Percentiles rank a stretch among this genome's conserved stretches.
Evolutionary conservation across 306 rosid genomes (phyloP).

Genomic region (Fragaria ananassa): DNA sequence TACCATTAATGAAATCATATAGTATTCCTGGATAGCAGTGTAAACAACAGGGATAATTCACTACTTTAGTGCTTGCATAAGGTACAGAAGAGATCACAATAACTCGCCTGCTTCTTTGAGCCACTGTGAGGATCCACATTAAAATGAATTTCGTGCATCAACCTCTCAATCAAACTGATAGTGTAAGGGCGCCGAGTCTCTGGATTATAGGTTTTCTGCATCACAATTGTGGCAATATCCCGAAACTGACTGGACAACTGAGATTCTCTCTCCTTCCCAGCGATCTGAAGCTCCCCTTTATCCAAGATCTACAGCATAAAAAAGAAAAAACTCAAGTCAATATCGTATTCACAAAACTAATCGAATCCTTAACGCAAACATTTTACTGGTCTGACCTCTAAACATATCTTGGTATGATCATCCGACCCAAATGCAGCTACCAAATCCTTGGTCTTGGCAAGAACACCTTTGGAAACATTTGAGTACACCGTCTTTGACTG

Average conservation of each 20-base stretch:
- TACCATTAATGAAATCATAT: not conserved
- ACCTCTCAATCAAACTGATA: constrained; percentile 88
- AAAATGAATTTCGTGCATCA: constrained; percentile 84
- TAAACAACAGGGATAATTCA: not conserved
- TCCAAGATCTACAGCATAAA: constrained; percentile 53
- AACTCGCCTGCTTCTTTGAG: constrained; percentile 83
- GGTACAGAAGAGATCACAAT: not conserved
- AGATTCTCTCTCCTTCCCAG: constrained; percentile 97
- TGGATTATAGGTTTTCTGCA: constrained; percentile 90
- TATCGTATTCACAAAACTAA: not conserved
- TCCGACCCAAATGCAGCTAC: constrained; percentile 73
- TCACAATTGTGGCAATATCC: constrained; percentile 90
- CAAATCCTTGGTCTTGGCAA: constrained; percentile 85
- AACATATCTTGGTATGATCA: constrained; percentile 67
- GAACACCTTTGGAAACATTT: constrained; percentile 92
- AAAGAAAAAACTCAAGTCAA: not conserved
- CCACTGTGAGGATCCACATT: constrained; percentile 76
- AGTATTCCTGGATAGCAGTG: not conserved
- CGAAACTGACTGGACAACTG: constrained; percentile 80
- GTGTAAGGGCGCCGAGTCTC: constrained; percentile 96
- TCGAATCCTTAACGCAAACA: not conserved
- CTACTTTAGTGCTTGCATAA: not conserved
- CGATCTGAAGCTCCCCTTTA: constrained; percentile 93
- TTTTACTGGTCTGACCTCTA: constrained; percentile 52
- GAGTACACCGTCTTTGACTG: constrained; percentile 83